Conservation (phyloP, 2,329 filamentous ascomycete genomes). For the Fusarium scirpi region DNA sequence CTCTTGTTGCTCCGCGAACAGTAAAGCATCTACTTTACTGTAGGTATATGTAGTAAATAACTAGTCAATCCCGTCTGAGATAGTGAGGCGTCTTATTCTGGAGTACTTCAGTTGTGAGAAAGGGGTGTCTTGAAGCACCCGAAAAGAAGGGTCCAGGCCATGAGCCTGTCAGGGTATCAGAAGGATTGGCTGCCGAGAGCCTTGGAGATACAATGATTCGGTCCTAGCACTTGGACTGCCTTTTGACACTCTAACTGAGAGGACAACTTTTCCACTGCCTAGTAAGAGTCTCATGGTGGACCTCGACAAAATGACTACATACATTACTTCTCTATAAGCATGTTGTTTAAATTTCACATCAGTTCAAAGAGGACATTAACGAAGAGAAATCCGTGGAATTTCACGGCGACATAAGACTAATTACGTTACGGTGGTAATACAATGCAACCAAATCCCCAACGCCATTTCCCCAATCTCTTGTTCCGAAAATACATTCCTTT, state of each 20-base stretch:
- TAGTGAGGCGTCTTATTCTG: neutral
- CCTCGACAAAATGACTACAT: neutral
- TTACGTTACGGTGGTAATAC: constrained; percentile 34
- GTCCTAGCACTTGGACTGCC: neutral
- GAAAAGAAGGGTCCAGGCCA: neutral
- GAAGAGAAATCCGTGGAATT: constrained; percentile 2
- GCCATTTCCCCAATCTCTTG: constrained; percentile 32
- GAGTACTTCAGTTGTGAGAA: neutral
- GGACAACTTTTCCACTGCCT: neutral
- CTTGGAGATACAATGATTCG: neutral
- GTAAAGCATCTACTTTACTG: neutral
- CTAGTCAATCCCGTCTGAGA: neutral
- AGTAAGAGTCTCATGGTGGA: neutral
- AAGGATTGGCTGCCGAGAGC: neutral
- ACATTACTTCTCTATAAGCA: neutral
- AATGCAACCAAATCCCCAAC: constrained; percentile 34
- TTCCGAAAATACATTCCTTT: constrained; percentile 36
- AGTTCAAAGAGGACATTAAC: neutral
- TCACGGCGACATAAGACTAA: constrained; percentile 22
- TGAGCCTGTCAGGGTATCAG: neutral
- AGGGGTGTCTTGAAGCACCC: neutral
- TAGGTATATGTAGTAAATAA: neutral
- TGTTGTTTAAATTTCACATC: neutral
- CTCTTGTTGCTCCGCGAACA: neutral
- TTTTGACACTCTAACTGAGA: neutral